Evolutionary conservation across 73 alveolate genomes (phyloP).

Genomic region (Vitrella brassicaformis): DNA sequence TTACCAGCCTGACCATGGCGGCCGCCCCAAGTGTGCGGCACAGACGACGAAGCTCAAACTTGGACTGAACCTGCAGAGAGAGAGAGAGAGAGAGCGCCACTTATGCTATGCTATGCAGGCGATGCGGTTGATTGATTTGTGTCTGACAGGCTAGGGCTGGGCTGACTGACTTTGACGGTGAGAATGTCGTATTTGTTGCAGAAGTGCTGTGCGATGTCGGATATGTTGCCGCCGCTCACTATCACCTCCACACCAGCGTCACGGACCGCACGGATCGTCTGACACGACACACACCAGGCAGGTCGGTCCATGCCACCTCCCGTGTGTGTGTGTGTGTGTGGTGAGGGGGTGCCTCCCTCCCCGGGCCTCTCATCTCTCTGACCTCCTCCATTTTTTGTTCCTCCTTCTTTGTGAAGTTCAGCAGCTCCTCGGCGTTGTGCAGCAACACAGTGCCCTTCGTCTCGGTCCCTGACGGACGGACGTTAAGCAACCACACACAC

Average conservation of each 20-base stretch:
- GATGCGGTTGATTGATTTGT: too few species aligned
- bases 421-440: slow-evolving; percentile 77
- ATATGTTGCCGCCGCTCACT: slow-evolving; percentile 82
- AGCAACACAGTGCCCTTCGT: slow-evolving; percentile 92
- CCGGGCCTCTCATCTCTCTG: background rate
- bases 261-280: slow-evolving; percentile 64
- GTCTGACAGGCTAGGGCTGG: background rate
- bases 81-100: too few species aligned
- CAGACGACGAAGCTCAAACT: slow-evolving; percentile 86
- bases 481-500: slow-evolving; percentile 24
- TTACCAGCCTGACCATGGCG: slow-evolving; percentile 62
- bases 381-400: background rate
- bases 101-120: too few species aligned
- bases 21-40: slow-evolving; percentile 86
- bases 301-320: too few species aligned
- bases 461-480: slow-evolving; percentile 86
- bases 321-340: too few species aligned
- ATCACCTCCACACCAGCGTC: slow-evolving; percentile 87
- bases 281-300: background rate
- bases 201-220: slow-evolving; percentile 83
- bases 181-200: slow-evolving; percentile 86
- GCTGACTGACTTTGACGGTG: slow-evolving; percentile 63
- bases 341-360: slow-evolving; percentile 79
- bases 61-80: slow-evolving; percentile 31
- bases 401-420: background rate